These are phyloP conservation scores for Lenzites betulinus DNA, from an alignment of 768 basidiomycete species.

Conservation along the genomic window DNA sequence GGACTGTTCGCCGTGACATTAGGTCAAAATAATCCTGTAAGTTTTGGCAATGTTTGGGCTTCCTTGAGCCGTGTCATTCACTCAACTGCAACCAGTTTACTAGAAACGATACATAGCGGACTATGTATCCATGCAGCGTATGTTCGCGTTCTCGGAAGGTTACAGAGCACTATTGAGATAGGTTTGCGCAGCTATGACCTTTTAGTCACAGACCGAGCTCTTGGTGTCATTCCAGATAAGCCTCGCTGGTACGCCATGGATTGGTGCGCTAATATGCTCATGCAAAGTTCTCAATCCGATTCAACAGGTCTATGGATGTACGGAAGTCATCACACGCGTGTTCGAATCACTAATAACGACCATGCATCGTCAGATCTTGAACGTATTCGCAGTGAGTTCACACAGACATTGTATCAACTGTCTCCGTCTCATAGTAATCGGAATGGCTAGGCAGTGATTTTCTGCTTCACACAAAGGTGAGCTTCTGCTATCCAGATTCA, in stretches of 20 bases:
- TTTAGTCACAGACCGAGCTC: not conserved
- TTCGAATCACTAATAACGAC: too few relatives aligned
- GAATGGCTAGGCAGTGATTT: not conserved
- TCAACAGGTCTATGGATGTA: not conserved
- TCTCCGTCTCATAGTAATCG: not conserved
- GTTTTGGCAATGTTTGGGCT: not conserved
- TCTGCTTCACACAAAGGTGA: constrained; percentile 7
- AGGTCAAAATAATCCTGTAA: not conserved
- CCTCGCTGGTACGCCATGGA: not conserved
- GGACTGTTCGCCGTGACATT: not conserved
- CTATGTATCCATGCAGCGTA: constrained; percentile 8
- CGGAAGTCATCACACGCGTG: not conserved
- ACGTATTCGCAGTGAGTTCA: constrained; percentile 3
- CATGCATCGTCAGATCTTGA: not conserved
- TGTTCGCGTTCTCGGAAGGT: not conserved
- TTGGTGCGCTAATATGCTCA: too few relatives aligned
- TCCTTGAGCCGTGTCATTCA: not conserved
- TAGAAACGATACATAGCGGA: constrained; percentile 2
- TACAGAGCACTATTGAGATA: not conserved
- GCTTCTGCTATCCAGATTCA: not conserved
- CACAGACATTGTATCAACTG: not conserved
- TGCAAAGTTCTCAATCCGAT: not conserved
- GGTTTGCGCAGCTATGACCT: not conserved
- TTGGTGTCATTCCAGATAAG: not conserved
- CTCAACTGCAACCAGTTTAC: not conserved